Percentiles rank a stretch among this genome's conserved stretches.
Evolutionary conservation across 164 flowering plant species (phyloP).

Genomic region (Annona squamosa): DNA sequence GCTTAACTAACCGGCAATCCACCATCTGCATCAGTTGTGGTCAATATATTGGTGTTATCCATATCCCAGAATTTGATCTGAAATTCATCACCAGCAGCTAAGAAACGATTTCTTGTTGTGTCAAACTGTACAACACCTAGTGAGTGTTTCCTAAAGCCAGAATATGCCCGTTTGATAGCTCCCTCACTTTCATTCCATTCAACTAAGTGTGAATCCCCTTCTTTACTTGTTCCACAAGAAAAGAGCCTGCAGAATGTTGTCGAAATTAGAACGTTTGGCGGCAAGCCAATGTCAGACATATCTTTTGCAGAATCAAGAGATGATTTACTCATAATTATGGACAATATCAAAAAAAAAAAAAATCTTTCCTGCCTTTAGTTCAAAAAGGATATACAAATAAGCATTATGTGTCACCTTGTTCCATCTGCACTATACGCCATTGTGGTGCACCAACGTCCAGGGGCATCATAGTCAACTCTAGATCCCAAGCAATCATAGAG

Average conservation of each 20-base stretch:
- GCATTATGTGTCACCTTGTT: slow-evolving; percentile 34
- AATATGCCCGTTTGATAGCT: slow-evolving; percentile 20
- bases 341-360: too few species aligned
- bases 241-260: slow-evolving; percentile 9
- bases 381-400: not conserved
- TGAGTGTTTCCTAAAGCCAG: slow-evolving; percentile 27
- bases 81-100: slow-evolving; percentile 35
- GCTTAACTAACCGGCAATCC: slow-evolving; percentile 24
- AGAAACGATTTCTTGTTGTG: slow-evolving; percentile 19
- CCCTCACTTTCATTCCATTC: slow-evolving; percentile 25
- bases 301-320: not conserved
- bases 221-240: slow-evolving; percentile 24
- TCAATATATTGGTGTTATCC: slow-evolving; percentile 23
- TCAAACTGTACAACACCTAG: slow-evolving; percentile 24
- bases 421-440: slow-evolving; percentile 86
- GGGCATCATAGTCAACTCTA: slow-evolving; percentile 80
- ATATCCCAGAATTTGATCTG: slow-evolving; percentile 36
- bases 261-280: not conserved
- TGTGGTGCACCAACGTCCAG: slow-evolving; percentile 61
- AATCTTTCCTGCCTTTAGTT: not conserved
- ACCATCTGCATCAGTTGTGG: slow-evolving; percentile 30
- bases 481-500: slow-evolving; percentile 66
- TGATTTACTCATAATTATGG: too few species aligned
- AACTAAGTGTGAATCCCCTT: slow-evolving; percentile 23
- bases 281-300: not conserved